Evolutionary conservation across 139 green algal species (phyloP).

Genomic region (Gonium pectorale): DNA sequence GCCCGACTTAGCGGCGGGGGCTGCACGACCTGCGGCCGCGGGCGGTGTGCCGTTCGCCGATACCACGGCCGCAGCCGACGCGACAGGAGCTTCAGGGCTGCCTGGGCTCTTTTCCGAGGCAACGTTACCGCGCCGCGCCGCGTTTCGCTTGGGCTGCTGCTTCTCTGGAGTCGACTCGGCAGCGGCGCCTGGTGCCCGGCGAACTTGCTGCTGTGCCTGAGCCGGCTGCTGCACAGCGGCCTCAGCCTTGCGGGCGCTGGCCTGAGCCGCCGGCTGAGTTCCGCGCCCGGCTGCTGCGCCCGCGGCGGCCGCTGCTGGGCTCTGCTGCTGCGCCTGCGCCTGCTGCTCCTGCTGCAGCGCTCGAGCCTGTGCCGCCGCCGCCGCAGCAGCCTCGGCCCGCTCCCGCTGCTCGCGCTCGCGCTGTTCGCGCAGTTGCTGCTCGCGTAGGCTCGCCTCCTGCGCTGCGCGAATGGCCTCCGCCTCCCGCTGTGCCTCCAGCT

Average conservation of each 20-base stretch:
- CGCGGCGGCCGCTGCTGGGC: background rate
- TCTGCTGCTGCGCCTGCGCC: conserved; percentile 14
- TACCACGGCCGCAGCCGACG: background rate
- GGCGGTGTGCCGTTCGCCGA: background rate
- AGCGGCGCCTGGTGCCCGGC: conserved; percentile 29
- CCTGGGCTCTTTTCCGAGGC: too few relatives aligned
- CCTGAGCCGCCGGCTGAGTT: background rate
- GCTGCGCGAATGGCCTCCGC: conserved; percentile 67
- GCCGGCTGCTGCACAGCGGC: background rate
- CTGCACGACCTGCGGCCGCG: background rate
- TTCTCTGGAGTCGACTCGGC: conserved; percentile 3
- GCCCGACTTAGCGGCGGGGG: background rate
- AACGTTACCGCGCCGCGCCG: background rate
- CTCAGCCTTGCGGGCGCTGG: background rate
- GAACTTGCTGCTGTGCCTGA: conserved; percentile 17
- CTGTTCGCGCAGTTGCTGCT: conserved; percentile 42
- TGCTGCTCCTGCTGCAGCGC: background rate
- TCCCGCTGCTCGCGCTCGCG: conserved; percentile 19
- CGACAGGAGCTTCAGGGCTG: background rate
- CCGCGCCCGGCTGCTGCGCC: background rate
- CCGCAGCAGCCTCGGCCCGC: background rate
- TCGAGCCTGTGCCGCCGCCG: background rate
- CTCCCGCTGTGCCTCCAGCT: conserved; percentile 63
- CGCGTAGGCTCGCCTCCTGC: conserved; percentile 63
- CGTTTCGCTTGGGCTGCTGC: conserved; percentile 34